phyloP scores from a whole-genome alignment of 257 asterid genomes.

The Solanum infundibuliforme region DNA sequence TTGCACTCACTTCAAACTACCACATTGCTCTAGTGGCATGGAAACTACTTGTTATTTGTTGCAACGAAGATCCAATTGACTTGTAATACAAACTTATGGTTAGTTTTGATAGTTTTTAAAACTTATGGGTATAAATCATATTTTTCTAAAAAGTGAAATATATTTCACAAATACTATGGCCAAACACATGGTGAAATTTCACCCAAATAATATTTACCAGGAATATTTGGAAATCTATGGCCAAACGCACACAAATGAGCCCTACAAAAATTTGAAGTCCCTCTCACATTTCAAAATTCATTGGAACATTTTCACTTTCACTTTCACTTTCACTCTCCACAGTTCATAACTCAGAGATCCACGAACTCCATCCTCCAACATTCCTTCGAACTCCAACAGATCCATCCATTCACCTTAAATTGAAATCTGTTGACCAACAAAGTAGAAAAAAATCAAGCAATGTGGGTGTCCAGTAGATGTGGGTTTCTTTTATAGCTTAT shows the following conservation, averaged over 20 bases:
- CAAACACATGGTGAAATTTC: too few relatives aligned
- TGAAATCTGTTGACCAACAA: background rate
- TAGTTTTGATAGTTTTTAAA: too few relatives aligned
- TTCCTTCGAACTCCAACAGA: background rate
- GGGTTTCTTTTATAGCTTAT: background rate
- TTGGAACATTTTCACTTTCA: background rate
- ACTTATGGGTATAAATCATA: too few relatives aligned
- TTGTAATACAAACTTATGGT: too few relatives aligned
- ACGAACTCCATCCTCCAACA: background rate
- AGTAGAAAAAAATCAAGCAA: background rate
- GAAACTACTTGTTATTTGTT: too few relatives aligned
- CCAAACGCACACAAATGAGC: background rate
- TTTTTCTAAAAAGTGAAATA: too few relatives aligned
- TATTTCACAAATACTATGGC: too few relatives aligned
- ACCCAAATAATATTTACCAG: too few relatives aligned
- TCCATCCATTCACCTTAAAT: background rate
- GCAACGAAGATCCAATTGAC: too few relatives aligned
- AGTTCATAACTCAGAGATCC: background rate
- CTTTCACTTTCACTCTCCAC: background rate
- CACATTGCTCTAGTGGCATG: too few relatives aligned
- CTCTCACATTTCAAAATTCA: background rate
- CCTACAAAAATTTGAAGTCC: background rate
- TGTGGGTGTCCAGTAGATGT: background rate
- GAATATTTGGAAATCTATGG: too few relatives aligned
- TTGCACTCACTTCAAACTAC: too few relatives aligned